Base-by-base conservation (phyloP, 768 basidiomycete genomes). In the Tulasnella sp. region DNA sequence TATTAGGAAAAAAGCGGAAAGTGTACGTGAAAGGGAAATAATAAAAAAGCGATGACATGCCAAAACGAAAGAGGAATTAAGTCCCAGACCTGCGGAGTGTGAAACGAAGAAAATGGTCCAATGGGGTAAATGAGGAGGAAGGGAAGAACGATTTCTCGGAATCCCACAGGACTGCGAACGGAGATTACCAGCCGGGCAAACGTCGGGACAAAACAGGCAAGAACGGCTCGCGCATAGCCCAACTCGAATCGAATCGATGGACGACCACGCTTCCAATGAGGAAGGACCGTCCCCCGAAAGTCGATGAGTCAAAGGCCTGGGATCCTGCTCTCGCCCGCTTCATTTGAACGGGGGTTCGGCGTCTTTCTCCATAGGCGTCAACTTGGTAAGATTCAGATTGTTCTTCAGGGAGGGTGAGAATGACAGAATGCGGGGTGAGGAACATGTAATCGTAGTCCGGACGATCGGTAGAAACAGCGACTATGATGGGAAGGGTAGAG, bases 221-320 rank as follows among this genome's bases (percentile, higher is more conserved):
- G 14, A 37, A 69, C 5, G 34, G 31, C 37, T 31, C 64, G 64
- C 64, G 12, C 64, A 69, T 37, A 69, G 64, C 64, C 64, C 64
- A 69, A 69, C 64, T 69, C 64, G 64, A 69, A 69, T 34, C 64
- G 64, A 14, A 69, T 69, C 64, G 64, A 69, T 69, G 64, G 31
- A 69, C 64, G 34, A 31, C 34, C 64, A 69, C 31, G 34, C 64
- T 69, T 37, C 64, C 64, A 37, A 69, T 69, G 28, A 69, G 64
- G 64, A 69, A 69, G 64, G 64, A 69, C 64, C 64, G 64, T 37
- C 64, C 64, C 64, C 64, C 64, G 64, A 69, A 69, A 69, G 64
- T 69, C 64, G 64, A 69, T 69, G 64, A 69, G 64, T 69, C 64
- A 37, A 69, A 37, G 64, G 34, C 64, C 34, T 37, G 64, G 64